Conservation (phyloP, 176 grass and related monocot genomes). For the Puccinellia tenuiflora region DNA sequence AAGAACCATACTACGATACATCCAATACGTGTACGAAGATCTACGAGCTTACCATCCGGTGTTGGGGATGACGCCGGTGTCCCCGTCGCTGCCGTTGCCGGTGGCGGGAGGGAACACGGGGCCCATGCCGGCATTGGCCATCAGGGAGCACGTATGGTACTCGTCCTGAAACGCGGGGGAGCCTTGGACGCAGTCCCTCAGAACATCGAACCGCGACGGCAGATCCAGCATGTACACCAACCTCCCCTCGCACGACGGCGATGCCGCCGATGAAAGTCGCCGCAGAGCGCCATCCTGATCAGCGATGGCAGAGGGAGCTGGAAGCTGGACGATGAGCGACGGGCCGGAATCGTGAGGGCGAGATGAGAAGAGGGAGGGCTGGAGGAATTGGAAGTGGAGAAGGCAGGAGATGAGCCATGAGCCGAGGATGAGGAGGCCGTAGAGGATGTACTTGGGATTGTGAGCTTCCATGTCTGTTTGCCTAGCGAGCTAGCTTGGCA, state of each 20-base stretch:
- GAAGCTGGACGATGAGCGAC: constrained; percentile 10
- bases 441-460: constrained; percentile 35
- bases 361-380: background rate
- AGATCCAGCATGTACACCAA: constrained; percentile 38
- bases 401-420: constrained; percentile 42
- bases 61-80: constrained; percentile 18
- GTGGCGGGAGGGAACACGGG: background rate
- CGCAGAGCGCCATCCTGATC: background rate
- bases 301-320: background rate
- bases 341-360: background rate
- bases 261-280: background rate
- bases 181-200: constrained; percentile 19
- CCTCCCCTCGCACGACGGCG: constrained; percentile 22
- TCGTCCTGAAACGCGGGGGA: constrained; percentile 28
- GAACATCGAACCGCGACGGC: constrained; percentile 27
- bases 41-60: constrained; percentile 31
- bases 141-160: constrained; percentile 24
- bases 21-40: background rate
- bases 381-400: constrained; percentile 29
- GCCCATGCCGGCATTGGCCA: constrained; percentile 41
- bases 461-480: constrained; percentile 32
- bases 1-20: background rate
- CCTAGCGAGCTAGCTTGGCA: background rate
- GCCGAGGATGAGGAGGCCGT: constrained; percentile 19
- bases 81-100: background rate